Evolutionary conservation across 164 flowering plant genomes (phyloP).

Genomic region (Vitis amurensis): DNA sequence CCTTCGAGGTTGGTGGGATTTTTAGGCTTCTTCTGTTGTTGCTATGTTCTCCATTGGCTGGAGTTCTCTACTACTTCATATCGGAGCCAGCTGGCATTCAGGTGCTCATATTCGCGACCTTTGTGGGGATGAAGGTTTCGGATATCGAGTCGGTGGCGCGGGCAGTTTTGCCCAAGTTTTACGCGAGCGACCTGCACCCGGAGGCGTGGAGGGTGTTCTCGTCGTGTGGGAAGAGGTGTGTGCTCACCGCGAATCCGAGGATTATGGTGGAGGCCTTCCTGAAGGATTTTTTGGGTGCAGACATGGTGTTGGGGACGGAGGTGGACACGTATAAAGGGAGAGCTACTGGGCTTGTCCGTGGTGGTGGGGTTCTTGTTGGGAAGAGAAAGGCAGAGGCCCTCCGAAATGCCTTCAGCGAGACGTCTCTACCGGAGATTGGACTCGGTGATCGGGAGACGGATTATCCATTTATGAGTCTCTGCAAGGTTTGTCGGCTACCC

Average conservation of each 20-base stretch:
- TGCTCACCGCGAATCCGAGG: slow-evolving; percentile 47
- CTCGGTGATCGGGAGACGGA: slow-evolving; percentile 42
- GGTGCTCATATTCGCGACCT: slow-evolving; percentile 34
- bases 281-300: slow-evolving; percentile 52
- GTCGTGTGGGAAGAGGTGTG: slow-evolving; percentile 35
- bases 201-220: slow-evolving; percentile 45
- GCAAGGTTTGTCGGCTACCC: slow-evolving; percentile 29
- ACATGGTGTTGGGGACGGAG: slow-evolving; percentile 57
- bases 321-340: slow-evolving; percentile 32
- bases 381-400: slow-evolving; percentile 37
- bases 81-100: slow-evolving; percentile 38
- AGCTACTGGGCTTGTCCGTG: slow-evolving; percentile 40
- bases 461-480: slow-evolving; percentile 31
- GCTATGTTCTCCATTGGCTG: slow-evolving; percentile 31
- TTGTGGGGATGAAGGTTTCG: slow-evolving; percentile 30
- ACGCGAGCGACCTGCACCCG: slow-evolving; percentile 34
- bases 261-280: slow-evolving; percentile 57
- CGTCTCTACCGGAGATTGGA: slow-evolving; percentile 32
- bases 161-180: slow-evolving; percentile 49
- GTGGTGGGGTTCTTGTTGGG: slow-evolving; percentile 40
- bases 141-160: slow-evolving; percentile 44
- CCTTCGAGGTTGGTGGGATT: slow-evolving; percentile 41
- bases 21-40: slow-evolving; percentile 37
- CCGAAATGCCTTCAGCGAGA: slow-evolving; percentile 22
- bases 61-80: slow-evolving; percentile 28